A percentile compares a stretch with the other conserved stretches of the same genome.
Evolutionary conservation across 164 flowering plant species (phyloP).

Genomic region (Aristolochia fimbriata): DNA sequence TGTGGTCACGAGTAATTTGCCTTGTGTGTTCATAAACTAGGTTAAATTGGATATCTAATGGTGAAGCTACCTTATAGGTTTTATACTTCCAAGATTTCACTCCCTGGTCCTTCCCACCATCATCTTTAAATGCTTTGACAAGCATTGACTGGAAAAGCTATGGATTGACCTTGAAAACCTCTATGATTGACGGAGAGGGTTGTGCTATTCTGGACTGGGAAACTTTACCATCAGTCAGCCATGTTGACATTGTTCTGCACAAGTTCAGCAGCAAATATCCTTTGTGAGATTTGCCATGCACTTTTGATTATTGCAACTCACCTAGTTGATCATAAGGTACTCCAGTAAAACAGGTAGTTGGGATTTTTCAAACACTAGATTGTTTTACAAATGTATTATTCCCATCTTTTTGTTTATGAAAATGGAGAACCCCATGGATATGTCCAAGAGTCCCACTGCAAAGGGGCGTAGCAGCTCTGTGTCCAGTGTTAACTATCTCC

Average conservation of each 20-base stretch:
- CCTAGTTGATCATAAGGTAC: not conserved
- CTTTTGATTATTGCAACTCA: slow-evolving; percentile 1
- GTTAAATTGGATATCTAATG: not conserved
- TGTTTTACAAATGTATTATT: not conserved
- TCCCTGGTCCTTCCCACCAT: slow-evolving; percentile 38
- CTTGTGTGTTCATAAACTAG: not conserved
- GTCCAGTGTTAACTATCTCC: not conserved
- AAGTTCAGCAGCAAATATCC: slow-evolving; percentile 68
- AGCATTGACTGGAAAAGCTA: slow-evolving; percentile 71
- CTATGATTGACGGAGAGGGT: slow-evolving; percentile 28
- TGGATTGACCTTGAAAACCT: slow-evolving; percentile 42
- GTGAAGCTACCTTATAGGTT: slow-evolving; percentile 34
- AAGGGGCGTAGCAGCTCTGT: not conserved
- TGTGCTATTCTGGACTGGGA: slow-evolving; percentile 60
- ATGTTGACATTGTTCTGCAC: slow-evolving; percentile 61
- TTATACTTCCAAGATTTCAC: slow-evolving; percentile 59
- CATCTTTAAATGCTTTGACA: slow-evolving; percentile 43
- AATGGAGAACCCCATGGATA: not conserved
- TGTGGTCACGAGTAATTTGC: not conserved
- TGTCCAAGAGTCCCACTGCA: not conserved
- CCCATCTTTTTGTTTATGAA: not conserved
- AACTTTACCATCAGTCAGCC: slow-evolving; percentile 38
- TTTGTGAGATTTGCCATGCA: not conserved
- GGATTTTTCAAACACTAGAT: not conserved
- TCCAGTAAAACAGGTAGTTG: not conserved